A percentile compares a stretch with the other conserved stretches of the same genome.
Evolutionary conservation across 108 stramenopile species (phyloP).

Genomic region (Schizochytrium sp.): DNA sequence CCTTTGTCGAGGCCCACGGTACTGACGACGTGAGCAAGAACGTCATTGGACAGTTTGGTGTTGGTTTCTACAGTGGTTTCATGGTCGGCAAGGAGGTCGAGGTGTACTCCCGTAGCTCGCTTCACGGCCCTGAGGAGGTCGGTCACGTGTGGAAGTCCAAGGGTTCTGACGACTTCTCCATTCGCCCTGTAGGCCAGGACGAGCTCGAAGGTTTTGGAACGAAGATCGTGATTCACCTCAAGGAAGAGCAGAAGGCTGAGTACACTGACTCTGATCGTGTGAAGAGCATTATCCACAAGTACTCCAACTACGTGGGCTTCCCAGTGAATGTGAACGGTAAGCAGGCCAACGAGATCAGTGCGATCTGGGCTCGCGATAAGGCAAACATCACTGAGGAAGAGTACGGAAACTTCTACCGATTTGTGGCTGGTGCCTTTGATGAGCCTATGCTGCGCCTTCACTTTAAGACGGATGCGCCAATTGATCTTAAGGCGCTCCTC

Average conservation of each 20-base stretch:
- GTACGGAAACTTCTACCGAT: conserved; percentile 95
- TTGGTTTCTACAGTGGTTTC: conserved; percentile 98
- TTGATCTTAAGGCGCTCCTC: conserved; percentile 95
- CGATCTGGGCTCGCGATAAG: conserved; percentile 93
- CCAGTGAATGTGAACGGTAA: conserved; percentile 94
- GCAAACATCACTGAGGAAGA: conserved; percentile 87
- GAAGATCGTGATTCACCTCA: conserved; percentile 86
- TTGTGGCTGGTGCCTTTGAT: conserved; percentile 87
- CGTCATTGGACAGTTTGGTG: conserved; percentile 98
- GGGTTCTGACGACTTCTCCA: conserved; percentile 82
- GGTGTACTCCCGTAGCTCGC: conserved; percentile 90
- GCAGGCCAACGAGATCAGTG: conserved; percentile 92
- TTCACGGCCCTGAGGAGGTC: conserved; percentile 74
- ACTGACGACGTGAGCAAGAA: conserved; percentile 76
- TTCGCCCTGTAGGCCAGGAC: conserved; percentile 71
- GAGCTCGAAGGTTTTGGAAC: conserved; percentile 80
- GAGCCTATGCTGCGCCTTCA: conserved; percentile 85
- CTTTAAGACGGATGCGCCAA: conserved; percentile 96
- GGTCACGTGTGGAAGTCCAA: conserved; percentile 82
- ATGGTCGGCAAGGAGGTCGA: conserved; percentile 94
- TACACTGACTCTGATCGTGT: conserved; percentile 84
- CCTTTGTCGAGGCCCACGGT: conserved; percentile 82
- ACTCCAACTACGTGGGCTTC: conserved; percentile 97
- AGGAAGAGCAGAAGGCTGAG: conserved; percentile 86
- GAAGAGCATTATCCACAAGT: conserved; percentile 88